Evolutionary conservation across 1,139 yeast genomes (phyloP), one percentile per base, ranked within the genome.

Genomic region (Saccharomyces hybrid): DNA sequence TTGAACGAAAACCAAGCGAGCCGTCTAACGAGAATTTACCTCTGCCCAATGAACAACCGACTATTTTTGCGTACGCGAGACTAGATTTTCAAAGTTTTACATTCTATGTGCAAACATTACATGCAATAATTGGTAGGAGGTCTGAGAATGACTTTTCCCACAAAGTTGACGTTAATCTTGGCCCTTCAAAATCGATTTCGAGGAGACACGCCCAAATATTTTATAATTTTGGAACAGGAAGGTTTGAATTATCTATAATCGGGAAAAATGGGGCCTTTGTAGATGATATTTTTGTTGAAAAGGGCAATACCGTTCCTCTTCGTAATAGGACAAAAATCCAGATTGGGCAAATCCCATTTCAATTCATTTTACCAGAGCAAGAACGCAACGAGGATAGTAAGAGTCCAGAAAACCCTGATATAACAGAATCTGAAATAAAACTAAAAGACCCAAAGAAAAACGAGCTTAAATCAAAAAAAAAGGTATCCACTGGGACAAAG

Each of bases 211-310:
- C 98, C 4, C 90, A 88, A 70, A 90, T 93, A 21, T 91, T 90
- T 68, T 93, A 91, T 73, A 91, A 93, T 68, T 93, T 93, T 72
- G 97, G 97, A 4, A 88, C 95, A 4, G 97, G 90, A 67, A 73
- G 95, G 61, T 93, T 91, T 67, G 98, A 91, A 71, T 73, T 93
- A 47, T 85, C 95, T 9, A 90, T 93, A 3, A 76, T 90, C 62
- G 99, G 99, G 24, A 79, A 96, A 64, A 93, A 93, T 68, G 99
- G 99, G 34, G 97, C 97, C 0, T 93, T 91, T 75, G 96, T 93
- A 2, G 93, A 91, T 70, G 96, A 90, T 62, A 76, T 76, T 32
- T 93, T 90, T 69, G 85, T 91, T 11, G 97, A 88, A 66, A 82
- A 87, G 58, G 97, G 96, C 9, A 83, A 88, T 48, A 91, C 98